phyloP scores from a whole-genome alignment of 139 green algal species.

The Picochlorum sp. region DNA sequence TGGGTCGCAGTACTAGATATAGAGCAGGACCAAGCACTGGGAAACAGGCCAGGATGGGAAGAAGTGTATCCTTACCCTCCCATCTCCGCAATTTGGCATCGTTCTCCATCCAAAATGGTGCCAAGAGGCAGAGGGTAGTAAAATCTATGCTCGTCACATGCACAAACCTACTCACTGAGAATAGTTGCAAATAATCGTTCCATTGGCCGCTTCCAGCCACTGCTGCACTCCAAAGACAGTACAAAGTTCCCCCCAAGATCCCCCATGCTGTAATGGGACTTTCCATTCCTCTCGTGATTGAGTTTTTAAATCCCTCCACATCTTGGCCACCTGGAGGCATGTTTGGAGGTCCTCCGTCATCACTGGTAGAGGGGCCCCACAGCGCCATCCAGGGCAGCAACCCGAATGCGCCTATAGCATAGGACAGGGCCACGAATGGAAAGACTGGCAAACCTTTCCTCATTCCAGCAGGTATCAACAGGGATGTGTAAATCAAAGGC shows the following conservation, averaged over 20 bases:
- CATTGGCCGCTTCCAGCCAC: conserved; percentile 35
- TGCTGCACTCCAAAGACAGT: conserved; percentile 20
- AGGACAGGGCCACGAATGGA: conserved; percentile 69
- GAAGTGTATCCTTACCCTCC: conserved; percentile 38
- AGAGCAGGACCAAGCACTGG: conserved; percentile 57
- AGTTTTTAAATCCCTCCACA: conserved; percentile 41
- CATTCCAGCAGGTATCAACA: conserved; percentile 65
- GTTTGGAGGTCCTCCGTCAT: neutral
- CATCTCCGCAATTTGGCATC: conserved; percentile 67
- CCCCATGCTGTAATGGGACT: conserved; percentile 27
- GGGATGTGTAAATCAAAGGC: conserved; percentile 60
- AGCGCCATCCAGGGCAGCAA: conserved; percentile 78
- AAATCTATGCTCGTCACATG: conserved; percentile 78
- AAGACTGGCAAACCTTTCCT: conserved; percentile 74
- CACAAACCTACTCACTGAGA: conserved; percentile 66
- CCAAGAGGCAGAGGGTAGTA: conserved; percentile 46
- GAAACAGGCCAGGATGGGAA: conserved; percentile 53
- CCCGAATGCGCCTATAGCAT: conserved; percentile 63
- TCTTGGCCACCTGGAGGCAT: conserved; percentile 30
- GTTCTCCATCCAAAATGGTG: conserved; percentile 77
- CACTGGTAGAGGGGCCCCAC: conserved; percentile 25
- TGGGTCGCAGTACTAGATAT: conserved; percentile 64
- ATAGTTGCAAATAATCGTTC: conserved; percentile 53
- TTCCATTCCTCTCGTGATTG: conserved; percentile 43
- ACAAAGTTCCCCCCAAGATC: conserved; percentile 33